Base-by-base conservation (phyloP, 306 rosid genomes). In the Hippophae tibetana region DNA sequence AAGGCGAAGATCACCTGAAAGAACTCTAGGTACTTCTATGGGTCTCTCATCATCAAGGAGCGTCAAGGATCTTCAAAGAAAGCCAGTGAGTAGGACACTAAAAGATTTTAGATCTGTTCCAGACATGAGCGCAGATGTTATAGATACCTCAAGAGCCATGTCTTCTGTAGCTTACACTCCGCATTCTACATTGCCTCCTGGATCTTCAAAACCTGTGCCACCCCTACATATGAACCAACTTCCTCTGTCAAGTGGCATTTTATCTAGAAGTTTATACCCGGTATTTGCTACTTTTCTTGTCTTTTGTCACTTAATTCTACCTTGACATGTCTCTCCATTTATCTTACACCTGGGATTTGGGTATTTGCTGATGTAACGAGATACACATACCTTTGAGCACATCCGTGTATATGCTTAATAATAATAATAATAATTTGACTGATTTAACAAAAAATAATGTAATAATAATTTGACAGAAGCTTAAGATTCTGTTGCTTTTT, bases 1-100 rank as follows among this genome's bases (percentile, higher is more conserved):
- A 43, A 81, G 89, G 65, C 74, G 67, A 82, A 66, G 89, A 81
- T 78, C 76, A 50, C 72, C 85, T 45, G 68, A 76, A 72, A 74
- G 74, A 56, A 54, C 66, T 61, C 60, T 54, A 58, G 66, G 64
- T 51, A 55, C 74, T 47, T 74, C 73, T 31, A 77, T 80, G 57
- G 78, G 26, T 61, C 57, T 27, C 62, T 68, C 86, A 44, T 69
- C 81, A 14, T 73, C 49, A 43, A 74, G 76, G 68, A 61, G 70
- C 63, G 47, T 62, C 13, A 69, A 74, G 45, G 74, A 77, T 48
- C 60, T 65, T 46, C 78, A 52, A 62, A 65, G 80, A 65, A 79
- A 76, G 66, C 82, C 95, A 2, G 53, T 76, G 58, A 82, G 67
- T 66, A 76, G 92, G 79, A 60, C 81, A 66, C 76, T 64, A 47